Conservation (phyloP, 257 asterid genomes). For the Solanum verrucosum region DNA sequence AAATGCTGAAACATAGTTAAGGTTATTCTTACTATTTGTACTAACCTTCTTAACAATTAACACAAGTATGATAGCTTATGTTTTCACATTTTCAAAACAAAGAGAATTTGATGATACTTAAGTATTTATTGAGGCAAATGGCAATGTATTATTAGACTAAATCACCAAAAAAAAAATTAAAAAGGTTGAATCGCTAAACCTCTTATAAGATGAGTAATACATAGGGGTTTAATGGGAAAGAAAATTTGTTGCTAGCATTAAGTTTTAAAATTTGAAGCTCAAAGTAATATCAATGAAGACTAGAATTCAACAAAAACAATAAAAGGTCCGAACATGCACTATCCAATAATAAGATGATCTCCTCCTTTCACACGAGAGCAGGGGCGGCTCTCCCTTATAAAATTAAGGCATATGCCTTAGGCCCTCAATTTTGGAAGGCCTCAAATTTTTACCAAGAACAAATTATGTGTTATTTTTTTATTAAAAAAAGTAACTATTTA, state of each 20-base stretch:
- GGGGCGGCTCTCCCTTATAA: too few relatives aligned
- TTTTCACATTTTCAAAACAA: not conserved
- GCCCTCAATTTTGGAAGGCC: too few relatives aligned
- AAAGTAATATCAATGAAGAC: not conserved
- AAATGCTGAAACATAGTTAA: too few relatives aligned
- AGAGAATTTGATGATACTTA: not conserved
- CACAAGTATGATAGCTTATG: not conserved
- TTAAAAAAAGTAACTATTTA: too few relatives aligned
- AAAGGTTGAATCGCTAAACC: not conserved
- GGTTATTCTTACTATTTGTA: too few relatives aligned
- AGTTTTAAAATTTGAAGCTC: not conserved
- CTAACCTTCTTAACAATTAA: too few relatives aligned
- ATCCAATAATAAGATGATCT: conserved; percentile 31
- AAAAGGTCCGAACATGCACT: conserved; percentile 34
- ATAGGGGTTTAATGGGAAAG: not conserved
- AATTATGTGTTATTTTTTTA: too few relatives aligned
- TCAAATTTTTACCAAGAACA: too few relatives aligned
- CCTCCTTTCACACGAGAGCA: conserved; percentile 5
- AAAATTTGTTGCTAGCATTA: not conserved
- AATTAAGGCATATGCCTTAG: too few relatives aligned
- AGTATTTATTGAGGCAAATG: not conserved
- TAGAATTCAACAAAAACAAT: not conserved
- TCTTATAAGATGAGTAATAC: not conserved
- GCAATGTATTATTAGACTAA: not conserved
- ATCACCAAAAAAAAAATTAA: not conserved